phyloP scores from a whole-genome alignment of 148 eudicot species.

The Rhododendron williamsianum region DNA sequence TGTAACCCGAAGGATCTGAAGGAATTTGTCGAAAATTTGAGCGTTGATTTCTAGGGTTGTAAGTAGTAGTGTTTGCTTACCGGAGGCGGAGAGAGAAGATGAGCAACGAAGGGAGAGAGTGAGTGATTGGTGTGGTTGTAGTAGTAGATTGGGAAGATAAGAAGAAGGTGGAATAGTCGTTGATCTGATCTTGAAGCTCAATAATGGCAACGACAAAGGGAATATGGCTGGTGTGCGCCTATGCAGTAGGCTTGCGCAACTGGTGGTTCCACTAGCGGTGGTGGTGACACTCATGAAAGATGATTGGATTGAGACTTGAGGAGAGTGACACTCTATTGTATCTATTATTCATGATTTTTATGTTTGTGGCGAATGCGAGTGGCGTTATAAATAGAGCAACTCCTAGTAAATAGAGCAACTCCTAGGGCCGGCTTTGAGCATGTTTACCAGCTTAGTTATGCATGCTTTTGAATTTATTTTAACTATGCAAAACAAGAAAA shows the following conservation, averaged over 20 bases:
- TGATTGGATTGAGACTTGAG: not conserved
- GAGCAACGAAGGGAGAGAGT: not conserved
- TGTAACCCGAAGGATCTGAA: not conserved
- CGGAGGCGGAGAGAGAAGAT: constrained; percentile 12
- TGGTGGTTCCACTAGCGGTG: not conserved
- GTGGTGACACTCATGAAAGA: not conserved
- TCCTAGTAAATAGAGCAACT: too few relatives aligned
- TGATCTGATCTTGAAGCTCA: not conserved
- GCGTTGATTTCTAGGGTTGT: not conserved
- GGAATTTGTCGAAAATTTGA: not conserved
- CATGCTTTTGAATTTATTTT: too few relatives aligned
- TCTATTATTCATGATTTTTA: too few relatives aligned
- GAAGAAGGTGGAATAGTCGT: not conserved
- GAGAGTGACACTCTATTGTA: too few relatives aligned
- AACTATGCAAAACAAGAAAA: too few relatives aligned
- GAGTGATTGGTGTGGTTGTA: not conserved
- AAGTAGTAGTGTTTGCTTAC: not conserved
- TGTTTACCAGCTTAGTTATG: too few relatives aligned
- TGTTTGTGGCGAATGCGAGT: too few relatives aligned
- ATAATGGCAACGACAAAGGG: not conserved
- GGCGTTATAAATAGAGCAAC: too few relatives aligned
- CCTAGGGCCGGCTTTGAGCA: too few relatives aligned
- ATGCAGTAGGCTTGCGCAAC: not conserved
- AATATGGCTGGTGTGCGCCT: not conserved
- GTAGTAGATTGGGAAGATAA: not conserved